Percentiles rank a stretch among this genome's conserved stretches.
These are phyloP conservation scores for Sanghuangporus weigelae DNA, from an alignment of 1,284 basidiomycete genomes.

Conservation along the genomic window DNA sequence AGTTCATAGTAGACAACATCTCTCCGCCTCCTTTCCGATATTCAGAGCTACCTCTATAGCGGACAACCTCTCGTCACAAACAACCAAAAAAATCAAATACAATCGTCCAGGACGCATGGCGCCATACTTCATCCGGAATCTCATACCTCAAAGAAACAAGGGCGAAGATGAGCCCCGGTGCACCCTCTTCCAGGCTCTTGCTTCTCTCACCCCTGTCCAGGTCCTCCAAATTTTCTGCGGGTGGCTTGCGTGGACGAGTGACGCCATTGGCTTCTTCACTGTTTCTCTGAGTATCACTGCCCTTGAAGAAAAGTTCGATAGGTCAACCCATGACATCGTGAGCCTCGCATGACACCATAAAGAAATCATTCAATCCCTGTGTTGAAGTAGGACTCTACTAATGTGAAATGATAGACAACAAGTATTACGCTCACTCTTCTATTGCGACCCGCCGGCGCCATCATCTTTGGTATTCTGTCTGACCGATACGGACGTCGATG, in stretches of 20 bases:
- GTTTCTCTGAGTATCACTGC: slow-evolving; percentile 67
- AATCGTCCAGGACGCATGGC: slow-evolving; percentile 27
- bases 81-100: no score
- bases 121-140: slow-evolving; percentile 43
- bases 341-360: slow-evolving; percentile 23
- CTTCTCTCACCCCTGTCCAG: slow-evolving; percentile 38
- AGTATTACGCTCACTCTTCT: slow-evolving; percentile 92
- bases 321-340: slow-evolving; percentile 46
- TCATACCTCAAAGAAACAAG: slow-evolving; percentile 46
- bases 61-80: no score
- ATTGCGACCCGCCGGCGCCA: slow-evolving; percentile 83
- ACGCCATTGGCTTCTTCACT: slow-evolving; percentile 80
- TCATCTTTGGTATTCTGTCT: slow-evolving; percentile 75
- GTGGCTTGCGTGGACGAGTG: slow-evolving; percentile 80
- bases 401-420: slow-evolving; percentile 48
- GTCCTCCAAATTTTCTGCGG: slow-evolving; percentile 58
- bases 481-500: slow-evolving; percentile 92
- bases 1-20: no score
- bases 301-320: slow-evolving; percentile 51
- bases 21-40: no score
- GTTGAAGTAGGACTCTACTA: neutral
- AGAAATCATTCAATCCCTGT: neutral
- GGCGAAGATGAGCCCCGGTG: slow-evolving; percentile 23
- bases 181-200: slow-evolving; percentile 33
- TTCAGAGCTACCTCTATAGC: no score